Evolutionary conservation across 1,284 basidiomycete genomes (phyloP).

Genomic region (Irpex sp.): DNA sequence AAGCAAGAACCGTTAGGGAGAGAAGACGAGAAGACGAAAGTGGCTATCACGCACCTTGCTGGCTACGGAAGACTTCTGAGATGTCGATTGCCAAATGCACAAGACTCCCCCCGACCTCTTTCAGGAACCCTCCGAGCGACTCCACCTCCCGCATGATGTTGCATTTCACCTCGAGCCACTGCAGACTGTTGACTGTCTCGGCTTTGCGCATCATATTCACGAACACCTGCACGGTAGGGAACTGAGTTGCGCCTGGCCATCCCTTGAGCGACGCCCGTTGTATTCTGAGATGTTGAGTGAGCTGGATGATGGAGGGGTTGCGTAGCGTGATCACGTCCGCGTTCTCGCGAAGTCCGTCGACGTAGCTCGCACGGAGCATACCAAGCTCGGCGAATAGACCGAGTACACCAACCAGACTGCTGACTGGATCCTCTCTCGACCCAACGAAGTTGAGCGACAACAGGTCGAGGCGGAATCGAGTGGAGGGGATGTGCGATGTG

Average conservation of each 20-base stretch:
- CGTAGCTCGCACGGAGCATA: conserved; percentile 3
- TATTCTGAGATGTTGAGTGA: not conserved
- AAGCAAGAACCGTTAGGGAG: not conserved
- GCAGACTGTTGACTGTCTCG: not conserved
- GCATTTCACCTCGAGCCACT: conserved; percentile 4
- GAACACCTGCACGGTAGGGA: conserved; percentile 3
- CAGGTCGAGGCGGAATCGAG: conserved; percentile 1
- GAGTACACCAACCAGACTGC: conserved; percentile 4
- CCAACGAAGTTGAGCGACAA: conserved; percentile 4
- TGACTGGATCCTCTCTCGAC: conserved; percentile 1
- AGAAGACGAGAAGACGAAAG: not conserved
- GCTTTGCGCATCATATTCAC: conserved; percentile 2
- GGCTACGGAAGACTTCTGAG: conserved; percentile 4
- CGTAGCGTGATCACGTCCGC: not conserved
- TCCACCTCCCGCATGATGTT: conserved; percentile 4
- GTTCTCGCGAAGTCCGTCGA: conserved; percentile 4
- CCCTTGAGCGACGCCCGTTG: conserved; percentile 1
- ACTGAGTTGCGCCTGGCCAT: conserved; percentile 1
- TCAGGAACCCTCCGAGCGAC: conserved; percentile 1
- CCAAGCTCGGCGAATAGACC: conserved; percentile 3
- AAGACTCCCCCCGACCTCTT: not conserved
- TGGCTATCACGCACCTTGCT: conserved; percentile 1
- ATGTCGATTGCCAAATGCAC: conserved; percentile 4
- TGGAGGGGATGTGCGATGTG: not conserved
- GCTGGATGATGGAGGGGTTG: not conserved